Base-by-base conservation (phyloP, 208 protist species). In the Crithidia mellificae region DNA sequence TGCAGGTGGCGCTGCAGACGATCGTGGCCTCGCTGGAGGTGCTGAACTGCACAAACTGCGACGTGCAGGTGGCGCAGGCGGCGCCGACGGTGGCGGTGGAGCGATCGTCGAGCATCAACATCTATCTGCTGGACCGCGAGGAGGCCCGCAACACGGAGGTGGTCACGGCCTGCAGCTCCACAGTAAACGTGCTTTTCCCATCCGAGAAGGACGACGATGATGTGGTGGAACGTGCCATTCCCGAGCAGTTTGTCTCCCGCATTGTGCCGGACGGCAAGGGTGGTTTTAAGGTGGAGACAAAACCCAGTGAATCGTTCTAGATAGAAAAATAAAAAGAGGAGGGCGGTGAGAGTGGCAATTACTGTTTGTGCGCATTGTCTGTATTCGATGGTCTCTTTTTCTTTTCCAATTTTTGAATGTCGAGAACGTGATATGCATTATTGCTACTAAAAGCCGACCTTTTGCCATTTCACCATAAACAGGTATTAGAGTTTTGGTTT, bases 231-330 rank as follows among this genome's bases (percentile, higher is more conserved):
- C 78, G 84, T 6, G 78, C 85, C 22, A 67, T 94, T 22, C 85
- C 88, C 6, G 85, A 92, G 74, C 88, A 94, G 77, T 94, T 92
- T 51, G 78, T 94, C 20, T 87, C 85, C 6, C 64, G 73, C 30
- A 80, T 94, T 47, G 85, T 91, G 29, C 61, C 77, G 2, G 88
- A 94, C 46, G 78, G 75, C 17, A 83, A 78, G 29, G 77, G 78
- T 8, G 74, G 77, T 25, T 87, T 81, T 71, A 87, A 87, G 68
- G 44, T 92, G 52, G 79, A 85, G 27, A 94, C 88, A 11, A 83
- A 83, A 44, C 84, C 85, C 3, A 86, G 51, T 22, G 70, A 76
- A 15, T 32, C 70, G 4, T 76, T 74, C 29, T 74, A 63, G n/a
- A n/a, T 5, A 17, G 8, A 12, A 17, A 46, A n/a, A n/a, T n/a